Percentiles rank a stretch among this genome's conserved stretches.
phyloP scores from a whole-genome alignment of 2,329 filamentous ascomycete species.

The Cryphonectria radicalis region DNA sequence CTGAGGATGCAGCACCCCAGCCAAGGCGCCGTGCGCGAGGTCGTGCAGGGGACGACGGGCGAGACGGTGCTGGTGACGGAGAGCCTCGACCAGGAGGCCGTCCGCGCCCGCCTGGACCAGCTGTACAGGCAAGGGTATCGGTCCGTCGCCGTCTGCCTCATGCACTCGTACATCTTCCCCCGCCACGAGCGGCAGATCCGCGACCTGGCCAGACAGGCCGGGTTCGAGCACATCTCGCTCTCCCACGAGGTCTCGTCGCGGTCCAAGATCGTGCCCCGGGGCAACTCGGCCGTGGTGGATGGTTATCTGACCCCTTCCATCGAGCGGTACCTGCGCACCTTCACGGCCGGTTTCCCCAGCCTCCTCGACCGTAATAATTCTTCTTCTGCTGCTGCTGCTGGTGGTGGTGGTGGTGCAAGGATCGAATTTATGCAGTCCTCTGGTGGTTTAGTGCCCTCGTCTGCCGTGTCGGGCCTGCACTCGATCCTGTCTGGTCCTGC shows the following conservation, averaged over 20 bases:
- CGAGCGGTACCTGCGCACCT: constrained; percentile 70
- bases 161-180: constrained; percentile 40
- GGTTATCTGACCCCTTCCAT: constrained; percentile 76
- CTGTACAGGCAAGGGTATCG: constrained; percentile 41
- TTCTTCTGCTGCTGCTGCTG: no score
- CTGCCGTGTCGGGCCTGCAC: constrained; percentile 14
- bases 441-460: constrained; percentile 18
- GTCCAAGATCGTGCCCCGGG: constrained; percentile 74
- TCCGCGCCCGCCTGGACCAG: constrained; percentile 41
- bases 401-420: constrained; percentile 64
- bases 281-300: constrained; percentile 73
- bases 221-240: constrained; percentile 77
- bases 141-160: constrained; percentile 41
- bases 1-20: constrained; percentile 8
- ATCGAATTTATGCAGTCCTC: constrained; percentile 93
- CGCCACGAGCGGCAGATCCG: constrained; percentile 62
- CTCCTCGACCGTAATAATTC: constrained; percentile 41
- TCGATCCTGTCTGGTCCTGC: constrained; percentile 24
- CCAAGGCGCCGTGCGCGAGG: not conserved
- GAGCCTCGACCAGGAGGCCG: constrained; percentile 30
- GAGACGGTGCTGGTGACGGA: constrained; percentile 37
- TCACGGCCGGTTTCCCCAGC: constrained; percentile 75
- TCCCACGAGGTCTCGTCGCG: constrained; percentile 79
- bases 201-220: constrained; percentile 72
- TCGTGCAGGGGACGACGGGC: constrained; percentile 33